phyloP scores from a whole-genome alignment of 1,284 basidiomycete genomes.

The Coniferiporia sulphurascens region DNA sequence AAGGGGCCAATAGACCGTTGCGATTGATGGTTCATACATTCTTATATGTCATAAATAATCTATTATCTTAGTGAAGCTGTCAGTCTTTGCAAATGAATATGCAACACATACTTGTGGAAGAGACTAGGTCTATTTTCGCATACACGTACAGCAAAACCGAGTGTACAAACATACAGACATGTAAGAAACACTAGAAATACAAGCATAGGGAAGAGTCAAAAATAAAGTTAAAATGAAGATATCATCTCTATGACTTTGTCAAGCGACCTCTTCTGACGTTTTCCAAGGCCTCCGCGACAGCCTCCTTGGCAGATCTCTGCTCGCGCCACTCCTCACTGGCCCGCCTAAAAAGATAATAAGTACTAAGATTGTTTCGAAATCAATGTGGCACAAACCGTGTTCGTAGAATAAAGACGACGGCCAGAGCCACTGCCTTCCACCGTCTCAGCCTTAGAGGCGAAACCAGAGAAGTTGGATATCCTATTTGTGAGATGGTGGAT shows the following conservation, averaged over 20 bases:
- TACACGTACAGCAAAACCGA: too few species aligned
- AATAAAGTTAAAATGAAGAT: not conserved
- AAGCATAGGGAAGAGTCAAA: not conserved
- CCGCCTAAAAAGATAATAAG: slow-evolving; percentile 36
- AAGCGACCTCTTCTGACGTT: slow-evolving; percentile 53
- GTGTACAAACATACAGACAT: too few species aligned
- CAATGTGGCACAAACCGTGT: slow-evolving; percentile 47
- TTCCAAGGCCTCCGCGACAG: slow-evolving; percentile 59
- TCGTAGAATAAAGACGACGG: slow-evolving; percentile 63
- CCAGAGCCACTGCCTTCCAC: slow-evolving; percentile 55
- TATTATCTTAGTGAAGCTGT: too few species aligned
- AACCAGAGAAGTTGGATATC: slow-evolving; percentile 47
- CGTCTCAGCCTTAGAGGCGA: slow-evolving; percentile 35
- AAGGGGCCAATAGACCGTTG: not conserved
- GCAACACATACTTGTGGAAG: too few species aligned
- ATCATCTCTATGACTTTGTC: not conserved
- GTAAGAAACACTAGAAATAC: not conserved
- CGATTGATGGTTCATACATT: not conserved
- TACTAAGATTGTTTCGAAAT: slow-evolving; percentile 6
- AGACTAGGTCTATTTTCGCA: too few species aligned
- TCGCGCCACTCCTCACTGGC: slow-evolving; percentile 58
- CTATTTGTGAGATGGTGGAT: slow-evolving; percentile 73
- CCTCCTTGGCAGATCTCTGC: slow-evolving; percentile 53
- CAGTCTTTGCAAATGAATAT: too few species aligned
- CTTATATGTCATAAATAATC: too few species aligned